These are phyloP conservation scores for Ceratocystis alfenasii DNA, from an alignment of 2,329 filamentous ascomycete genomes.

Conservation along the genomic window DNA sequence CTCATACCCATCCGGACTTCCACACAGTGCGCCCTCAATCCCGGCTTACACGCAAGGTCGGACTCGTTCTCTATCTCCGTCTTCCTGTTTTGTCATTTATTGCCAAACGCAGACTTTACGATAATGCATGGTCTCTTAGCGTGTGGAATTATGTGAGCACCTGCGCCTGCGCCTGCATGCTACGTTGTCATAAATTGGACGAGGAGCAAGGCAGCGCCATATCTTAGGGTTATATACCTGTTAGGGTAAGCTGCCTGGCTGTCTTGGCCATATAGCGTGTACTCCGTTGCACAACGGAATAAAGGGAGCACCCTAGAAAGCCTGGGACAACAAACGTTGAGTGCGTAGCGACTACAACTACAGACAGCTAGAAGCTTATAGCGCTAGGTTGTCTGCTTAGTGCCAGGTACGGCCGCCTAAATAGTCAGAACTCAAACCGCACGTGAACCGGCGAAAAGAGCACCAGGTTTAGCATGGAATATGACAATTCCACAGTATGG, in stretches of 20 bases:
- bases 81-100: neutral
- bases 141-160: neutral
- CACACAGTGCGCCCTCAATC: neutral
- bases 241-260: neutral
- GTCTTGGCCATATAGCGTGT: neutral
- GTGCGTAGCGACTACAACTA: no score
- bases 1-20: neutral
- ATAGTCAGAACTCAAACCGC: neutral
- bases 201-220: neutral
- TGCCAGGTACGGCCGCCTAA: neutral
- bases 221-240: neutral
- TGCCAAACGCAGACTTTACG: neutral
- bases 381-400: neutral
- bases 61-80: neutral
- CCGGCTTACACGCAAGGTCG: neutral
- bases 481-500: no score
- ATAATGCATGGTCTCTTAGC: neutral
- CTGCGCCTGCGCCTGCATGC: neutral
- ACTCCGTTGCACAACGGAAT: neutral
- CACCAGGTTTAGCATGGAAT: neutral
- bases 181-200: neutral
- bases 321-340: no score
- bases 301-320: no score
- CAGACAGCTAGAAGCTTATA: no score
- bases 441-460: neutral